Percentiles rank a stretch among this genome's conserved stretches.
Evolutionary conservation across 2,329 filamentous ascomycete species (phyloP).

Genomic region (Neoscytalidium dimidiatum): DNA sequence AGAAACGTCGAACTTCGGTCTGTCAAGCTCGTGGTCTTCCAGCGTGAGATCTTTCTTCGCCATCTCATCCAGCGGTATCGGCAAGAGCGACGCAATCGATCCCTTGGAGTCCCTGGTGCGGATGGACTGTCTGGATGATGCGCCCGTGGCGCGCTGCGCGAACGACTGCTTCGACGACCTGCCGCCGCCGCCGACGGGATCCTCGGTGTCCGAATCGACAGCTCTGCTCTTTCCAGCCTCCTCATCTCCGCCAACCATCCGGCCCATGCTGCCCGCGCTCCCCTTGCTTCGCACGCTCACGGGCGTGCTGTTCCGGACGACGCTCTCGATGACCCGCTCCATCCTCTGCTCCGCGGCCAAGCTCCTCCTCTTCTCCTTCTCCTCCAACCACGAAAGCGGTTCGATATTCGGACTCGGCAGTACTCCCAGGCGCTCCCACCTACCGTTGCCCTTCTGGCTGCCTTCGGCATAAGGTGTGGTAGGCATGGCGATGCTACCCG

Average conservation of each 20-base stretch:
- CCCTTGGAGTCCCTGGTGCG: conserved; percentile 8
- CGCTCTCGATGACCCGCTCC: conserved; percentile 17
- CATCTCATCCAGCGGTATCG: conserved; percentile 14
- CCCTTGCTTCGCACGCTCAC: conserved; percentile 8
- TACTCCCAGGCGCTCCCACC: conserved; percentile 11
- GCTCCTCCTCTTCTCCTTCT: conserved; percentile 12
- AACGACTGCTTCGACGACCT: conserved; percentile 6
- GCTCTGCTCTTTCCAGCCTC: neutral
- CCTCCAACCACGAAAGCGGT: conserved; percentile 11
- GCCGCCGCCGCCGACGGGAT: neutral
- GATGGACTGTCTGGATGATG: neutral
- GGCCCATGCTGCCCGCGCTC: conserved; percentile 8
- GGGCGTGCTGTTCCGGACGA: conserved; percentile 15
- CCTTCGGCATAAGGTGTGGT: neutral
- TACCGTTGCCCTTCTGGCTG: neutral
- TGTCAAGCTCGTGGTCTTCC: conserved; percentile 10
- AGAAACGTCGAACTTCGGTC: conserved; percentile 2
- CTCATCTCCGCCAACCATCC: neutral
- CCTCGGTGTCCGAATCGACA: neutral
- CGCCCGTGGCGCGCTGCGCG: neutral
- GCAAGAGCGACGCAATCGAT: conserved; percentile 12
- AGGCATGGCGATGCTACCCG: neutral
- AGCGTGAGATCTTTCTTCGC: conserved; percentile 12
- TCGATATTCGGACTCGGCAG: conserved; percentile 17
- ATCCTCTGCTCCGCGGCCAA: conserved; percentile 1